Conservation (phyloP, 2,329 filamentous ascomycete genomes). For the Penicillium sp. region DNA sequence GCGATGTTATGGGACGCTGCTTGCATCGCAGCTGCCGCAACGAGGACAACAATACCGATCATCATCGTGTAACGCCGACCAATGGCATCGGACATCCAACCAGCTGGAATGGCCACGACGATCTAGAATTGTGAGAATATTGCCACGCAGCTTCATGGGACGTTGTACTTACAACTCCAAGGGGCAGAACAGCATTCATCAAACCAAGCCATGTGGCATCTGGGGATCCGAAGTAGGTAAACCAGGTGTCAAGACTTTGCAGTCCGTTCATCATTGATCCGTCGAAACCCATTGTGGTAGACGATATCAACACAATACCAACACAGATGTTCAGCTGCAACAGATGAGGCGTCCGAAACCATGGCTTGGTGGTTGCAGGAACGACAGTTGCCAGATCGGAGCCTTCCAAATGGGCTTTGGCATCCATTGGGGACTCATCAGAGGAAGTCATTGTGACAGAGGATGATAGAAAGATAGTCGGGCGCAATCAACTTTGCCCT, state of each 20-base stretch:
- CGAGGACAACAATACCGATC: neutral
- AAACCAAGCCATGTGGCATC: constrained; percentile 31
- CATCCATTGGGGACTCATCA: neutral
- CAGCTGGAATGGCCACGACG: neutral
- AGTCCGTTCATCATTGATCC: constrained; percentile 31
- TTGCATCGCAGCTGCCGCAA: neutral
- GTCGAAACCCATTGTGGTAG: constrained; percentile 8
- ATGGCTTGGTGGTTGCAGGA: neutral
- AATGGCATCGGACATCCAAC: neutral
- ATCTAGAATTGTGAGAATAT: neutral
- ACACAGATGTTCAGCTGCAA: neutral
- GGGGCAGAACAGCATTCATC: constrained; percentile 11
- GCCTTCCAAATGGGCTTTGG: neutral
- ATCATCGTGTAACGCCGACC: neutral
- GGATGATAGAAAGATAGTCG: neutral
- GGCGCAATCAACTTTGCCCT: neutral
- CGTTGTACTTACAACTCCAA: neutral
- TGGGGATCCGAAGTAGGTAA: constrained; percentile 30
- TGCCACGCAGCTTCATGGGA: neutral
- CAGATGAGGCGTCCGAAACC: constrained; percentile 1
- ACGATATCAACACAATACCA: neutral
- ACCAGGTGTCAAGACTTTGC: constrained; percentile 34
- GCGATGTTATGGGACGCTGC: neutral
- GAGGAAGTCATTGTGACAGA: neutral
- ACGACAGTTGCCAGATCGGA: neutral